phyloP scores from a whole-genome alignment of 164 flowering plant species.

The Litsea cubeba region DNA sequence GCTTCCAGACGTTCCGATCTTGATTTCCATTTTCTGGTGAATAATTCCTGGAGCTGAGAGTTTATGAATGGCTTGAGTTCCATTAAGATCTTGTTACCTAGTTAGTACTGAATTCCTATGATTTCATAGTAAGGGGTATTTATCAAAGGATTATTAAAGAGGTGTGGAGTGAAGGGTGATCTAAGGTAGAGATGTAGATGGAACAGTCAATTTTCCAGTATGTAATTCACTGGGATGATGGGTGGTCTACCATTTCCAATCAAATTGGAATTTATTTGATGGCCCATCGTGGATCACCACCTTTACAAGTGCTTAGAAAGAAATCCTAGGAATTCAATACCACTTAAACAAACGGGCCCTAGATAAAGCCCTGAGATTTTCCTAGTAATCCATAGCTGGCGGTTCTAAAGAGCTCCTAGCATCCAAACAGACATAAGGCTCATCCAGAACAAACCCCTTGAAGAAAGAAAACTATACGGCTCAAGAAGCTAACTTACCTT shows the following conservation, averaged over 20 bases:
- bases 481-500: conserved; percentile 3
- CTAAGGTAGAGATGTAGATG: too few species aligned
- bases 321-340: neutral
- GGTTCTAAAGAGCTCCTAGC: neutral
- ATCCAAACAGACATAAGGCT: neutral
- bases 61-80: too few species aligned
- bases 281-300: neutral
- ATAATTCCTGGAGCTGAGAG: neutral
- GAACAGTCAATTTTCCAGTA: neutral
- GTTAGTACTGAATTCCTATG: too few species aligned
- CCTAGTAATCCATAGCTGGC: neutral
- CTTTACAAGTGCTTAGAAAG: neutral
- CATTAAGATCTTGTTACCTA: too few species aligned
- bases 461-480: conserved; percentile 2
- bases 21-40: neutral
- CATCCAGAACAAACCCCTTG: neutral
- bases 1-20: neutral
- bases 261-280: too few species aligned
- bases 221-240: neutral
- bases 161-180: too few species aligned
- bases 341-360: neutral
- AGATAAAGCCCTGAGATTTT: neutral
- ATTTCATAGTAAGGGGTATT: too few species aligned
- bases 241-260: neutral
- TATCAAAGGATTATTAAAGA: too few species aligned